phyloP scores from a whole-genome alignment of 306 rosid species.

The Hippophae gyantsensis region DNA sequence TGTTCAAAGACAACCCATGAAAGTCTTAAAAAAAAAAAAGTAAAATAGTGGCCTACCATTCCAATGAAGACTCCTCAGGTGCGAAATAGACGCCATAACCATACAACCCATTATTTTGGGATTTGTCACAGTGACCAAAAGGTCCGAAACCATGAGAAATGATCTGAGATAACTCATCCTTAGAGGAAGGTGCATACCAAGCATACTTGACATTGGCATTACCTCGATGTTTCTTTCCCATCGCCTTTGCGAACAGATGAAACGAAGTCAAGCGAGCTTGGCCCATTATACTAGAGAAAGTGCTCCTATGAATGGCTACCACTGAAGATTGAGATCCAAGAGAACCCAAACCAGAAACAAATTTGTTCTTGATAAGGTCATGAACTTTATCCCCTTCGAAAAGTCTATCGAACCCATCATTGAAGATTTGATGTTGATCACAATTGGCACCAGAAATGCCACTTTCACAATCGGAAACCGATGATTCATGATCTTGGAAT shows the following conservation, averaged over 20 bases:
- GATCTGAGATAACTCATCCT: conserved; percentile 44
- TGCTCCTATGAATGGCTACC: conserved; percentile 30
- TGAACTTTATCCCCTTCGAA: conserved; percentile 33
- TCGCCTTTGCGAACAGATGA: conserved; percentile 44
- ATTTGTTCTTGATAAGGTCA: conserved; percentile 32
- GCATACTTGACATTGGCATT: conserved; percentile 54
- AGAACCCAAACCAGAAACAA: conserved; percentile 28
- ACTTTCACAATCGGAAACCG: conserved; percentile 59
- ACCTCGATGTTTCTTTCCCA: conserved; percentile 34
- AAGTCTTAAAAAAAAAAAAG: background rate
- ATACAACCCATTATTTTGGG: conserved; percentile 19
- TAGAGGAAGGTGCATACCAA: conserved; percentile 49
- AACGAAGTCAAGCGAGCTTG: conserved; percentile 55
- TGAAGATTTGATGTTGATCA: conserved; percentile 6
- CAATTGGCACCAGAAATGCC: conserved; percentile 21
- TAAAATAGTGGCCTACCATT: conserved; percentile 31
- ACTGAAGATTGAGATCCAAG: conserved; percentile 31
- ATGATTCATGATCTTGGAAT: conserved; percentile 26
- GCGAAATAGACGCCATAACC: conserved; percentile 50
- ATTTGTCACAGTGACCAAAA: conserved; percentile 25
- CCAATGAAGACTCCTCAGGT: conserved; percentile 46
- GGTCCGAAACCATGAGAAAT: conserved; percentile 40
- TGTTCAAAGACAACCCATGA: background rate
- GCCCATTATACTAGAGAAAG: conserved; percentile 20
- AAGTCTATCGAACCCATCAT: conserved; percentile 22